A percentile compares a stretch with the other conserved stretches of the same genome.
Conservation (phyloP, 2,329 filamentous ascomycete genomes). For the Venturia aucupariae region DNA sequence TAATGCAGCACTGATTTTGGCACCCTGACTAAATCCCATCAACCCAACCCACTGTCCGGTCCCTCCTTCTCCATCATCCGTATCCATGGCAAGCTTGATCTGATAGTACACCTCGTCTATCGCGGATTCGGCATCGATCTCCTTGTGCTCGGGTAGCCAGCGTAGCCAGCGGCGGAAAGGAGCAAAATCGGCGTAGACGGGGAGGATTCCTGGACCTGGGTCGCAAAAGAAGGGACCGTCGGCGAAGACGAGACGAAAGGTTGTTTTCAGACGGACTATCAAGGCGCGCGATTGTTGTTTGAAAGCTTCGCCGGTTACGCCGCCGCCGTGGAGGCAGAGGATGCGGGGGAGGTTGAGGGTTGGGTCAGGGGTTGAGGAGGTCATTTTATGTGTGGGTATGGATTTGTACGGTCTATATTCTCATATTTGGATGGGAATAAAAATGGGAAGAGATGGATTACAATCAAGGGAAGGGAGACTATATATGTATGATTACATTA, state of each 20-base stretch:
- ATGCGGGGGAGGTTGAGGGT: conserved; percentile 50
- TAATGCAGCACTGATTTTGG: conserved; percentile 38
- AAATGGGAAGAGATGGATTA: neutral
- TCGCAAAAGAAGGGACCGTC: conserved; percentile 58
- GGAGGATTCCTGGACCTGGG: conserved; percentile 51
- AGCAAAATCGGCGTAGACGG: conserved; percentile 55
- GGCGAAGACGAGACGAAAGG: conserved; percentile 64
- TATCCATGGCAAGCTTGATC: conserved; percentile 36
- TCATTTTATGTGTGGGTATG: neutral
- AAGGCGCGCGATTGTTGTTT: conserved; percentile 54
- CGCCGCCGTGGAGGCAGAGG: conserved; percentile 74
- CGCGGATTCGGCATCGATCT: conserved; percentile 41
- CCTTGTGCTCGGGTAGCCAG: conserved; percentile 50
- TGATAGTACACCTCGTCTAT: conserved; percentile 39
- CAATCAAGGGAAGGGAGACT: neutral
- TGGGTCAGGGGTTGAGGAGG: conserved; percentile 12
- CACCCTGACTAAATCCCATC: conserved; percentile 42
- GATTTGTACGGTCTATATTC: neutral
- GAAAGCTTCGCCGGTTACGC: conserved; percentile 64
- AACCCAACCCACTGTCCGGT: conserved; percentile 40
- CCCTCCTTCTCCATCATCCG: conserved; percentile 32
- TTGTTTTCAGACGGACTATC: conserved; percentile 38
- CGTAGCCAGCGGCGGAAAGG: conserved; percentile 59
- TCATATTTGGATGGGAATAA: neutral
- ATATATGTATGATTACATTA: neutral